phyloP scores from a whole-genome alignment of 192 early-diverging fungal species.

The Coemansia reversa region DNA sequence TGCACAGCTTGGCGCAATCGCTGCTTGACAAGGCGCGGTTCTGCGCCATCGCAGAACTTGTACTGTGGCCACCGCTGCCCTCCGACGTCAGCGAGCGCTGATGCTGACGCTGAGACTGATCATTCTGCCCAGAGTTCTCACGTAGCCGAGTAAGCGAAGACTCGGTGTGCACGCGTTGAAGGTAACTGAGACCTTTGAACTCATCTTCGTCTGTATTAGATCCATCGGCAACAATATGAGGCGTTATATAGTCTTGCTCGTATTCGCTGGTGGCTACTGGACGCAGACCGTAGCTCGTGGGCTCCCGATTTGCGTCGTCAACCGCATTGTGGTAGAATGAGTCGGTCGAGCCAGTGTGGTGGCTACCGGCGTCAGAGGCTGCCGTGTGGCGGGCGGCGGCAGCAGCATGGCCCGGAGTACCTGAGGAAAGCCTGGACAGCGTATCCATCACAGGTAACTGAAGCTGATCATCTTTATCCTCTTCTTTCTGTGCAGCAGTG shows the following conservation, averaged over 20 bases:
- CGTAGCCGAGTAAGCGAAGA: background rate
- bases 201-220: background rate
- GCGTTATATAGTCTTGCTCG: background rate
- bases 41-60: too few species aligned
- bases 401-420: background rate
- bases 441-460: too few species aligned
- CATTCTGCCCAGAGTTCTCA: background rate
- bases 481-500: too few species aligned
- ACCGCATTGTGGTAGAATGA: conserved; percentile 30
- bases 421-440: too few species aligned
- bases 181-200: background rate
- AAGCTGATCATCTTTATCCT: too few species aligned
- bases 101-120: background rate
- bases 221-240: conserved; percentile 3
- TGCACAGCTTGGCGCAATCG: background rate
- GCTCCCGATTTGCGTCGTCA: conserved; percentile 14
- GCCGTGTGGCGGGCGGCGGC: conserved; percentile 1
- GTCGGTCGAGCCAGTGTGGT: conserved; percentile 20
- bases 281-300: conserved; percentile 27
- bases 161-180: conserved; percentile 9
- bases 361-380: background rate
- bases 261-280: conserved; percentile 5
- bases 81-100: background rate
- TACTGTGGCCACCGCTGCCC: too few species aligned
- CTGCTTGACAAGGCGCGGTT: too few species aligned